These are phyloP conservation scores for Gigaspora rosea DNA, from an alignment of 192 early-diverging fungal genomes.

Conservation along the genomic window DNA sequence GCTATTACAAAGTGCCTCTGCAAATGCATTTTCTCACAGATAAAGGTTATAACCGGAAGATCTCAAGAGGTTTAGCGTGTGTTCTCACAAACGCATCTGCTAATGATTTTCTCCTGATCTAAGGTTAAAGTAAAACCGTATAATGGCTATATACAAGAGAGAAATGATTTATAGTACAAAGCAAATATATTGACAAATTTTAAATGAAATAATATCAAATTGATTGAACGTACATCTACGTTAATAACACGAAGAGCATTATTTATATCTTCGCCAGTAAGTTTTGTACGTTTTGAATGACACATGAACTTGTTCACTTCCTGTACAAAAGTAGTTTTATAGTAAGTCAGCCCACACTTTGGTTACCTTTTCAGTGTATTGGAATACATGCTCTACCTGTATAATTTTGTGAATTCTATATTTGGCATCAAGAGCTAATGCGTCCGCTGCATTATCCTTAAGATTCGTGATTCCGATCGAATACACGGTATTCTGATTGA, in stretches of 20 bases:
- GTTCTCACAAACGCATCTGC: too few species aligned
- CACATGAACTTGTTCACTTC: slow-evolving; percentile 98
- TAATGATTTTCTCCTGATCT: too few species aligned
- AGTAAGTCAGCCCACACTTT: slow-evolving; percentile 1
- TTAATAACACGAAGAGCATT: slow-evolving; percentile 87
- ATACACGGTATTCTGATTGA: slow-evolving; percentile 77
- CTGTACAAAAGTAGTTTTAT: slow-evolving; percentile 39
- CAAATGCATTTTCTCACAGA: too few species aligned
- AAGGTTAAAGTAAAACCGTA: slow-evolving; percentile 87
- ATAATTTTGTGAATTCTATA: slow-evolving; percentile 94
- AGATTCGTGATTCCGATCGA: slow-evolving; percentile 77
- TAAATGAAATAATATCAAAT: not conserved
- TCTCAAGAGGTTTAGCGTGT: too few species aligned
- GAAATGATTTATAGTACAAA: not conserved
- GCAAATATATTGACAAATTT: not conserved
- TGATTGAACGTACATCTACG: slow-evolving; percentile 68
- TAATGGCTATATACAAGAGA: slow-evolving; percentile 60
- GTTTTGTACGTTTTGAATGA: slow-evolving; percentile 81
- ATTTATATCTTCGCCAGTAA: slow-evolving; percentile 87
- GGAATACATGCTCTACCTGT: slow-evolving; percentile 47
- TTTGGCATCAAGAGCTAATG: slow-evolving; percentile 90
- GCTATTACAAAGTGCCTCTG: too few species aligned
- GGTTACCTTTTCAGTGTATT: not conserved
- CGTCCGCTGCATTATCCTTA: slow-evolving; percentile 83
- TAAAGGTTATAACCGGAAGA: too few species aligned